These are phyloP conservation scores for Lachancea quebecensis DNA, from an alignment of 805 yeast genomes.

Conservation along the genomic window DNA sequence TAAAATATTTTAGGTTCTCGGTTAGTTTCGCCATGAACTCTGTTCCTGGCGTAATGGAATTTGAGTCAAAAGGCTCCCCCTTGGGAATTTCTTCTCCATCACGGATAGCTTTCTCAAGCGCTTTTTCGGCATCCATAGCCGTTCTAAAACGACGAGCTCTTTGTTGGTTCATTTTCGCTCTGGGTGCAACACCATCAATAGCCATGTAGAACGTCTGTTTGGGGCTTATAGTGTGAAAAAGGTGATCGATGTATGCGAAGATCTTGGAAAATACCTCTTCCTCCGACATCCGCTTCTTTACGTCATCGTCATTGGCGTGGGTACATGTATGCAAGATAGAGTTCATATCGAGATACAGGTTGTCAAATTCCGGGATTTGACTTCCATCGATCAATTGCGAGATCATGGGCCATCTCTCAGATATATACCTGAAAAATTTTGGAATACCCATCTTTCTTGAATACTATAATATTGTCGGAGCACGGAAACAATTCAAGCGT, in stretches of 20 bases:
- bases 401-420: constrained; percentile 98
- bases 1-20: constrained; percentile 72
- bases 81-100: constrained; percentile 72
- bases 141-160: constrained; percentile 92
- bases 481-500: too few relatives aligned
- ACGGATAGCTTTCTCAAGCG: constrained; percentile 62
- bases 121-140: constrained; percentile 85
- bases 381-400: constrained; percentile 76
- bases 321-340: constrained; percentile 93
- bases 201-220: constrained; percentile 88
- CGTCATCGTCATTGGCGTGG: constrained; percentile 68
- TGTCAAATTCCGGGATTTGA: constrained; percentile 90
- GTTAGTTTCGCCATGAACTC: constrained; percentile 92
- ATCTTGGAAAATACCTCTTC: constrained; percentile 91
- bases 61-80: constrained; percentile 79
- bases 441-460: constrained; percentile 70
- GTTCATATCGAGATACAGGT: constrained; percentile 93
- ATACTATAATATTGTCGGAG: too few relatives aligned
- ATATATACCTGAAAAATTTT: constrained; percentile 90
- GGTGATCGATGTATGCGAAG: constrained; percentile 88
- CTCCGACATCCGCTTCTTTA: constrained; percentile 65
- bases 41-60: constrained; percentile 94
- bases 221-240: constrained; percentile 83
- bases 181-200: constrained; percentile 97
- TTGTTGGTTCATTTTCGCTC: constrained; percentile 98